Base-by-base conservation (phyloP, 2,329 filamentous ascomycete genomes). In the Neofusicoccum sp. region DNA sequence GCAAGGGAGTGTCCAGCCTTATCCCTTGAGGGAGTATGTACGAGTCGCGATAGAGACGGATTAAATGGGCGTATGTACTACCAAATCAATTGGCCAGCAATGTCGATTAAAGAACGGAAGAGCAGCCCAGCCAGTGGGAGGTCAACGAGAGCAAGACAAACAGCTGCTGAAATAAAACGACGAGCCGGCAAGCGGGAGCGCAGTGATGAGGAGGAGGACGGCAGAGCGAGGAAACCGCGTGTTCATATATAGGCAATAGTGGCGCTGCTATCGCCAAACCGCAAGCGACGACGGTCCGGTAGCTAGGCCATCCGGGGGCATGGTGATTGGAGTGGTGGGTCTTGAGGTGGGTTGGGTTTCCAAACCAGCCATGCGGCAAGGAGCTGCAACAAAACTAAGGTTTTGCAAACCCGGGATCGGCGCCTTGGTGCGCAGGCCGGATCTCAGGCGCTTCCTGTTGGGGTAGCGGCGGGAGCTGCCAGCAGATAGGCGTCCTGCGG, bases 91-190 rank as follows among this genome's bases (percentile, higher is more conserved):
- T 77, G 76, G 72, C 71, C 76, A 77, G 76, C 76, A 78, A 78
- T 74, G 69, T 74, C 63, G 65, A 75, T 76, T 78, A 82, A 81
- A 73, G 80, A 83, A 82, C 78, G 80, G 76, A 81, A 73, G 76
- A 29, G 78, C 77, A 79, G 78, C 81, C 81, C 81, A 83, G 75
- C 81, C 81, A 81, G 81, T 82, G 81, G 80, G 80, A 73, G 71
- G 72, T 78, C 73, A 81, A 81, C 74, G 79, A 81, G 76, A 77
- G 78, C 59, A 36, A 41, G 37, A 74, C 74, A 76, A 69, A 76
- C 75, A 73, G 75, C 73, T 77, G 74, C 72, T 73, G 76, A 70
- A 52, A 64, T 44, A 68, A 67, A 69, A 64, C 74, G 71, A 70
- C 70, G 73, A 76, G 74, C 39, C 71, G 73, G 75, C 72, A 68